Conservation (phyloP, 2,329 filamentous ascomycete species). For the Penicillium digitatum region DNA sequence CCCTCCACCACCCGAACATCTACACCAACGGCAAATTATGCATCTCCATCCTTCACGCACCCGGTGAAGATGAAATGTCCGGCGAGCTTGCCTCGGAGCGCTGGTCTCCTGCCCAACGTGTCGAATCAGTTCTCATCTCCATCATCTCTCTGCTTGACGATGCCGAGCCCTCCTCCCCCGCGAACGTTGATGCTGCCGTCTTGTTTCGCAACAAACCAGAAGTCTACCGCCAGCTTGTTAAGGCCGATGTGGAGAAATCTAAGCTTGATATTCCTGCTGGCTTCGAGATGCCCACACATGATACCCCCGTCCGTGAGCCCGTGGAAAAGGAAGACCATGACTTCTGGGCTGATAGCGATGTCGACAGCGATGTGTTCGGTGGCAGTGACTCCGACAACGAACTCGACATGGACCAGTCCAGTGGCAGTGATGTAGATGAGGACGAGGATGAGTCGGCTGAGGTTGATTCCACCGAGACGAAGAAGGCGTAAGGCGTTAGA, state of each 20-base stretch:
- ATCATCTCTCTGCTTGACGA: slow-evolving; percentile 90
- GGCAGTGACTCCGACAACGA: slow-evolving; percentile 61
- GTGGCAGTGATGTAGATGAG: slow-evolving; percentile 56
- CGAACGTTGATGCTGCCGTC: slow-evolving; percentile 89
- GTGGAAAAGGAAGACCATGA: slow-evolving; percentile 68
- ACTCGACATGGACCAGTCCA: slow-evolving; percentile 37
- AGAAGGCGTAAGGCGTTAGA: background rate
- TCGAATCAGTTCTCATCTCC: slow-evolving; percentile 90
- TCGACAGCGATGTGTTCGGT: slow-evolving; percentile 70
- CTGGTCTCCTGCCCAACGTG: slow-evolving; percentile 90
- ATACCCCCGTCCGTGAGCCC: slow-evolving; percentile 53
- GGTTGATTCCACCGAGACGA: background rate
- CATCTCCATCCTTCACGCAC: slow-evolving; percentile 92
- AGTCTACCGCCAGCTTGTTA: slow-evolving; percentile 67
- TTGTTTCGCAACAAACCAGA: slow-evolving; percentile 71
- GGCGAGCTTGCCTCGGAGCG: slow-evolving; percentile 86
- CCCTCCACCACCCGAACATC: slow-evolving; percentile 89
- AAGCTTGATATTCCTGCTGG: slow-evolving; percentile 74
- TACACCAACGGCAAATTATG: slow-evolving; percentile 87
- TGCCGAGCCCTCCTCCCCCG: slow-evolving; percentile 86
- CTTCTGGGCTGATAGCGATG: slow-evolving; percentile 74
- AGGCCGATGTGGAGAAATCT: slow-evolving; percentile 66
- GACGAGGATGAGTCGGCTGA: slow-evolving; percentile 34
- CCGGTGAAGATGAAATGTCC: slow-evolving; percentile 88
- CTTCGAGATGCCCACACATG: slow-evolving; percentile 76